A percentile compares a stretch with the other conserved stretches of the same genome.
Evolutionary conservation across 257 asterid genomes (phyloP).

Genomic region (Plantago elongata): DNA sequence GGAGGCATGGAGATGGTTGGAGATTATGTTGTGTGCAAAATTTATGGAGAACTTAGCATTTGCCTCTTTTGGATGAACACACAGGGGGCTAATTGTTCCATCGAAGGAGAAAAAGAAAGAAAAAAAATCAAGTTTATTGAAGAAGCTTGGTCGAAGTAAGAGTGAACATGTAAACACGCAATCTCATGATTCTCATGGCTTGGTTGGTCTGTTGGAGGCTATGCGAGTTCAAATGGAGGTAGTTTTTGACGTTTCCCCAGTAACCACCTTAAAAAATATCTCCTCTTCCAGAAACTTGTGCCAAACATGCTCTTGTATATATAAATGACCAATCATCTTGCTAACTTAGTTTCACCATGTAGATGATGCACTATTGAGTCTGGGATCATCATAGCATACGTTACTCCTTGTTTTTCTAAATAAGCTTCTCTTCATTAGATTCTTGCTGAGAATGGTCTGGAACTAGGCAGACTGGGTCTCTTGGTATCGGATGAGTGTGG

Average conservation of each 20-base stretch:
- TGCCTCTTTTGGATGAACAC: conserved; percentile 14
- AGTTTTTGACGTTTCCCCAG: conserved; percentile 8
- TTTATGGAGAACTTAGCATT: too few species aligned
- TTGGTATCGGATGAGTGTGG: too few species aligned
- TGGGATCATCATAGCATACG: too few species aligned
- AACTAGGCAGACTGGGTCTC: too few species aligned
- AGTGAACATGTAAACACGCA: conserved; percentile 51
- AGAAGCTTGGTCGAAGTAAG: conserved; percentile 83
- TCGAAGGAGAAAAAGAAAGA: conserved; percentile 87
- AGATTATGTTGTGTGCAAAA: too few species aligned
- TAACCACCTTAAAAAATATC: neutral
- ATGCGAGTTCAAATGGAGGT: conserved; percentile 99
- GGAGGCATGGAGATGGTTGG: too few species aligned
- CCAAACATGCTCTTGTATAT: neutral
- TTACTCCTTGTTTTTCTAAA: too few species aligned
- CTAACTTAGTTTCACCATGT: too few species aligned
- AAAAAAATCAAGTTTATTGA: conserved; percentile 70
- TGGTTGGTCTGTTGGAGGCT: conserved; percentile 87
- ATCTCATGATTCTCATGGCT: conserved; percentile 65
- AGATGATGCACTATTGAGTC: too few species aligned
- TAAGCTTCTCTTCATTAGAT: too few species aligned
- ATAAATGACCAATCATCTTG: too few species aligned
- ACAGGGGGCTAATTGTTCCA: conserved; percentile 94
- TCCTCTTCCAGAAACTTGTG: conserved; percentile 6
- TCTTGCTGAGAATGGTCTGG: too few species aligned